Evolutionary conservation across 805 yeast genomes (phyloP).

Genomic region (Yarrowia phangngaensis): DNA sequence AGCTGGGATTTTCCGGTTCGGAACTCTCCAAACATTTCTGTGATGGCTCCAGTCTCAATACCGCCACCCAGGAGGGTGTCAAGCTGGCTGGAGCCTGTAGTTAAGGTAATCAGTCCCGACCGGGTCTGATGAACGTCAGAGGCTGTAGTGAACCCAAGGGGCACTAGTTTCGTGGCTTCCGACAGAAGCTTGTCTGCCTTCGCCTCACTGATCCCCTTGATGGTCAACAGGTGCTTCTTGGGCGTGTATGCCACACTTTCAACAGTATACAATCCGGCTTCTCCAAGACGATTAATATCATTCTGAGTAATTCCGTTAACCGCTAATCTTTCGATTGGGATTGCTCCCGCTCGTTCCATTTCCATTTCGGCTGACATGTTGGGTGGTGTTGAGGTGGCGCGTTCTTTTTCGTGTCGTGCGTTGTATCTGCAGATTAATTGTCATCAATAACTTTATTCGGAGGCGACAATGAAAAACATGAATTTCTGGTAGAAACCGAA

Average conservation of each 20-base stretch:
- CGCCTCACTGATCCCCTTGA: slow-evolving; percentile 92
- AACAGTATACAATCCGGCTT: slow-evolving; percentile 82
- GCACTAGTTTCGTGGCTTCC: slow-evolving; percentile 83
- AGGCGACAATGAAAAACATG: no score
- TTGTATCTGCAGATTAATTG: no score
- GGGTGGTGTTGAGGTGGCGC: neutral
- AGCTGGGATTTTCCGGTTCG: slow-evolving; percentile 96
- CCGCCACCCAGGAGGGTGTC: slow-evolving; percentile 96
- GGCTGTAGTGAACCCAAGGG: slow-evolving; percentile 96
- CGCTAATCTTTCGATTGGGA: slow-evolving; percentile 15
- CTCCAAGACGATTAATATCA: slow-evolving; percentile 76
- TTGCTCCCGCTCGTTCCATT: slow-evolving; percentile 18
- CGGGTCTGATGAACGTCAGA: slow-evolving; percentile 88
- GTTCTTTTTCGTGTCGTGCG: slow-evolving; percentile 1
- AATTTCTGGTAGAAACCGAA: no score
- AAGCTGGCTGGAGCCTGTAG: slow-evolving; percentile 92
- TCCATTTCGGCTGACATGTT: slow-evolving; percentile 17
- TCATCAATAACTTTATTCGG: no score
- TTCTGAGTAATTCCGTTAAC: slow-evolving; percentile 72
- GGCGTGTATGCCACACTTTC: slow-evolving; percentile 94
- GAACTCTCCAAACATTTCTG: slow-evolving; percentile 95
- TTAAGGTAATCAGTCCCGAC: slow-evolving; percentile 83
- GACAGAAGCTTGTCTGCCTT: slow-evolving; percentile 81
- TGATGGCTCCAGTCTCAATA: slow-evolving; percentile 92
- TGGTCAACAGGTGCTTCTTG: slow-evolving; percentile 65